These are phyloP conservation scores for Claviceps sp. DNA, from an alignment of 2,329 filamentous ascomycete genomes.

Conservation along the genomic window DNA sequence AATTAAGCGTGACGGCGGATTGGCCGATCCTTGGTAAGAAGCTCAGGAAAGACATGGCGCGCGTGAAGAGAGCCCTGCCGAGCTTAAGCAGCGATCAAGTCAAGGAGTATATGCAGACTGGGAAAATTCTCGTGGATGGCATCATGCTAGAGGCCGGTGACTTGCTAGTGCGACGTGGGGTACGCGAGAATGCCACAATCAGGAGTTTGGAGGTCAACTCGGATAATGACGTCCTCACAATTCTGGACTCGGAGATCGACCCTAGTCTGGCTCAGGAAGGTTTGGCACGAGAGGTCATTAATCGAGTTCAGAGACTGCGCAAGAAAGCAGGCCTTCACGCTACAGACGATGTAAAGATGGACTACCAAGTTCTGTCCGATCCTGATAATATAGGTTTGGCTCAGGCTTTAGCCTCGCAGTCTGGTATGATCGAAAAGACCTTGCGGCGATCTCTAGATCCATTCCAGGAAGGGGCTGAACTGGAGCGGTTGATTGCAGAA, in stretches of 20 bases:
- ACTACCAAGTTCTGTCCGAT: conserved; percentile 71
- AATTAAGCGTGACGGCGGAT: conserved; percentile 81
- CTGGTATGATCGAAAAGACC: conserved; percentile 58
- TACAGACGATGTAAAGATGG: conserved; percentile 92
- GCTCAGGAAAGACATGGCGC: conserved; percentile 84
- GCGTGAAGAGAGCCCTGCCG: conserved; percentile 83
- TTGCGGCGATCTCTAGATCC: conserved; percentile 61
- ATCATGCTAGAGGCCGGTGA: conserved; percentile 75
- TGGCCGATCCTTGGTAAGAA: conserved; percentile 95
- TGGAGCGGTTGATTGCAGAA: conserved; percentile 48
- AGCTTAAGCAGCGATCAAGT: conserved; percentile 67
- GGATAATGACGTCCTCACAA: conserved; percentile 78
- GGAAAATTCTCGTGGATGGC: conserved; percentile 70
- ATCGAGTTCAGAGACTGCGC: conserved; percentile 79
- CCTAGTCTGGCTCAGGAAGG: conserved; percentile 81
- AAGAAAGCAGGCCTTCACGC: conserved; percentile 87
- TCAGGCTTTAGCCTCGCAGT: conserved; percentile 55
- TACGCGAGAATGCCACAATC: conserved; percentile 58
- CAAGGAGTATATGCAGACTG: conserved; percentile 59
- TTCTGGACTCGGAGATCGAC: conserved; percentile 73
- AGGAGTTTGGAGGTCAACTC: conserved; percentile 76
- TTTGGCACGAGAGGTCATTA: conserved; percentile 81
- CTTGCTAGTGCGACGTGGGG: conserved; percentile 60
- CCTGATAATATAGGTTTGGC: conserved; percentile 63
- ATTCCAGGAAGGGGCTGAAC: conserved; percentile 12